Percentiles rank a stretch among this genome's conserved stretches.
phyloP scores from a whole-genome alignment of 2,329 filamentous ascomycete species.

The Xylariaceae sp. region DNA sequence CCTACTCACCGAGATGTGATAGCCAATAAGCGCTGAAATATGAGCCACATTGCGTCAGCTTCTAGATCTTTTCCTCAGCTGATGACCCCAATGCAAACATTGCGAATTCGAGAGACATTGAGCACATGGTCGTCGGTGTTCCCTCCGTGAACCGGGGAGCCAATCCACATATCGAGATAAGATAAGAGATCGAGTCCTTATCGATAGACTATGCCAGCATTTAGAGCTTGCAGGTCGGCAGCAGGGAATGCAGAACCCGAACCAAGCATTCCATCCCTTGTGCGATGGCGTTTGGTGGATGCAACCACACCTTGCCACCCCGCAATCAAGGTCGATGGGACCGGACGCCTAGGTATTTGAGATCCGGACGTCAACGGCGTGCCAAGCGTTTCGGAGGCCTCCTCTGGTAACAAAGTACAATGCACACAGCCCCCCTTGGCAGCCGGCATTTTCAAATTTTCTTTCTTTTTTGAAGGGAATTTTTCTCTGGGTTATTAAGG shows the following conservation, averaged over 20 bases:
- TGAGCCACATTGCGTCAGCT: too few species aligned
- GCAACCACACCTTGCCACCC: not conserved
- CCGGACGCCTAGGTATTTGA: not conserved
- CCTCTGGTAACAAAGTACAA: not conserved
- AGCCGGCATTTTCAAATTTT: not conserved
- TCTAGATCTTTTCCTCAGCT: too few species aligned
- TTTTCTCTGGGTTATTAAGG: not conserved
- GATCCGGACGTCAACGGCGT: not conserved
- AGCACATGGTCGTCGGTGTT: too few species aligned
- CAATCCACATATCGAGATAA: not conserved
- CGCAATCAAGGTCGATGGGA: not conserved
- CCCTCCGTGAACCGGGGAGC: not conserved
- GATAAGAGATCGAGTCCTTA: not conserved
- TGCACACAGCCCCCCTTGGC: conserved; percentile 1
- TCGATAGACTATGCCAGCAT: not conserved
- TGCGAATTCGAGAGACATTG: too few species aligned
- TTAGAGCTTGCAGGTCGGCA: not conserved
- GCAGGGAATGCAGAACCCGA: not conserved
- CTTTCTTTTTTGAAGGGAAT: too few species aligned
- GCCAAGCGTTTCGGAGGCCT: not conserved
- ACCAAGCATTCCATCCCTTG: not conserved
- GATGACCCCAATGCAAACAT: too few species aligned
- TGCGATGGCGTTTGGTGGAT: not conserved
- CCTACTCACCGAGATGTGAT: too few species aligned
- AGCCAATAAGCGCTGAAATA: too few species aligned